Conservation (phyloP, 73 alveolate genomes). For the Uronychia setigera region DNA sequence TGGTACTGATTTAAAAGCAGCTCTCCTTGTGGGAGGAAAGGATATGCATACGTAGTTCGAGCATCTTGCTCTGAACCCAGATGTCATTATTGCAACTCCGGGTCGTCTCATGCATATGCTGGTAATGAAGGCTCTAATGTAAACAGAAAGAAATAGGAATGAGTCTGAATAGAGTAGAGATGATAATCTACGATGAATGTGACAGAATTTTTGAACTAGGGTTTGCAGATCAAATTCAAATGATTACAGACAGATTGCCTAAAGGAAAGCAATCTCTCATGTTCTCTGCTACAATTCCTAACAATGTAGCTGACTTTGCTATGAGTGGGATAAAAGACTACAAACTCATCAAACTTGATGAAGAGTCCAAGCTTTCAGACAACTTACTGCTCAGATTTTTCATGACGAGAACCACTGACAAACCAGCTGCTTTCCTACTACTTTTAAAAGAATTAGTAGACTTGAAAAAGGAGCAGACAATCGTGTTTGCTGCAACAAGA, state of each 20-base stretch:
- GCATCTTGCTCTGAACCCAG: conserved; percentile 95
- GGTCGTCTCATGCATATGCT: conserved; percentile 97
- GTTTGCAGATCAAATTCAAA: conserved; percentile 91
- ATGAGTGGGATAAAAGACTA: conserved; percentile 95
- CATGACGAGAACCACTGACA: conserved; percentile 83
- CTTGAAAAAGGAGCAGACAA: conserved; percentile 80
- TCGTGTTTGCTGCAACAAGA: conserved; percentile 95
- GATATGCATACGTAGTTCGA: conserved; percentile 96
- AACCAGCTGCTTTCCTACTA: conserved; percentile 85
- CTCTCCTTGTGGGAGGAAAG: conserved; percentile 96
- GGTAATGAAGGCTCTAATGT: too few species aligned
- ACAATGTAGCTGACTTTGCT: conserved; percentile 88
- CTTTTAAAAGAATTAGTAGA: conserved; percentile 72
- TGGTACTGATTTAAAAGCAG: conserved; percentile 84
- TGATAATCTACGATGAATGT: conserved; percentile 95
- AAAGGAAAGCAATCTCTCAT: conserved; percentile 82
- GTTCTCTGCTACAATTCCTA: conserved; percentile 97
- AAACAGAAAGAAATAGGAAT: conserved; percentile 82
- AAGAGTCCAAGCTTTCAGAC: conserved; percentile 94
- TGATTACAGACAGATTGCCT: conserved; percentile 79
- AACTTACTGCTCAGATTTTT: conserved; percentile 84
- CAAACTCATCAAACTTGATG: conserved; percentile 87
- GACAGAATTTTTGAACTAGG: conserved; percentile 97
- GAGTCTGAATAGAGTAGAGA: conserved; percentile 82
- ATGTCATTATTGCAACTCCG: conserved; percentile 98